Conservation (phyloP, 495 filamentous ascomycete genomes). For the Neurospora sublineolata region DNA sequence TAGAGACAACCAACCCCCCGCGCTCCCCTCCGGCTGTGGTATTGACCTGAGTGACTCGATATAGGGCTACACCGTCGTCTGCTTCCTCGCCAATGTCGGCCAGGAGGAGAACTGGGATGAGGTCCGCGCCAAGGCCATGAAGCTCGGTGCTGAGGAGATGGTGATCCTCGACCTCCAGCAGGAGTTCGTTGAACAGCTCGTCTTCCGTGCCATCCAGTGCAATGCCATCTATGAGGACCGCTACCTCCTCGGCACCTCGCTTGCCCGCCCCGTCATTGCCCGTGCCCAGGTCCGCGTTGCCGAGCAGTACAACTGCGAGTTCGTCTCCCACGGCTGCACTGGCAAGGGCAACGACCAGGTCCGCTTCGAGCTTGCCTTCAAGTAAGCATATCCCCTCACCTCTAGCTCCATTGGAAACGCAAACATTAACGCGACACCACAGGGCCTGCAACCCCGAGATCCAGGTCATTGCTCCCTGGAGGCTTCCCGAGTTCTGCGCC, state of each 20-base stretch:
- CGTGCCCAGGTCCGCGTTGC: conserved; percentile 62
- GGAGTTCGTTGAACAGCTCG: conserved; percentile 77
- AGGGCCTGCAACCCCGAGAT: conserved; percentile 58
- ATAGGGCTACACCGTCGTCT: conserved; percentile 26
- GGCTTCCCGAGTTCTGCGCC: conserved; percentile 72
- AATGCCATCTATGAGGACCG: conserved; percentile 80
- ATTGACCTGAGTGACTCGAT: conserved; percentile 24
- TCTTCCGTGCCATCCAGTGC: conserved; percentile 79
- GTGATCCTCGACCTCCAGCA: conserved; percentile 55
- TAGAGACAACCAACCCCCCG: background rate
- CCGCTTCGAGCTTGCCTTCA: conserved; percentile 46
- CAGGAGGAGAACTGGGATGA: conserved; percentile 31
- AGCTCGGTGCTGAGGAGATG: conserved; percentile 55
- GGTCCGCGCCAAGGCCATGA: conserved; percentile 55
- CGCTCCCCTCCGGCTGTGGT: conserved; percentile 14
- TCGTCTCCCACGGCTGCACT: conserved; percentile 70
- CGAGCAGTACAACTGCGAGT: conserved; percentile 51
- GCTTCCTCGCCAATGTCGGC: conserved; percentile 48
- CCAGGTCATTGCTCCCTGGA: conserved; percentile 85
- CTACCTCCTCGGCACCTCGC: conserved; percentile 66
- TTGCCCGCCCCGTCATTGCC: conserved; percentile 85
- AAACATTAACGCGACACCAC: background rate
- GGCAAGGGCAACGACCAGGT: conserved; percentile 66
- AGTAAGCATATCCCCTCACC: conserved; percentile 1
- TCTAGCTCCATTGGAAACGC: conserved; percentile 4